Evolutionary conservation across 495 filamentous ascomycete species (phyloP), one percentile per base, ranked within the genome.

Genomic region (Penicillium longicatenatum): DNA sequence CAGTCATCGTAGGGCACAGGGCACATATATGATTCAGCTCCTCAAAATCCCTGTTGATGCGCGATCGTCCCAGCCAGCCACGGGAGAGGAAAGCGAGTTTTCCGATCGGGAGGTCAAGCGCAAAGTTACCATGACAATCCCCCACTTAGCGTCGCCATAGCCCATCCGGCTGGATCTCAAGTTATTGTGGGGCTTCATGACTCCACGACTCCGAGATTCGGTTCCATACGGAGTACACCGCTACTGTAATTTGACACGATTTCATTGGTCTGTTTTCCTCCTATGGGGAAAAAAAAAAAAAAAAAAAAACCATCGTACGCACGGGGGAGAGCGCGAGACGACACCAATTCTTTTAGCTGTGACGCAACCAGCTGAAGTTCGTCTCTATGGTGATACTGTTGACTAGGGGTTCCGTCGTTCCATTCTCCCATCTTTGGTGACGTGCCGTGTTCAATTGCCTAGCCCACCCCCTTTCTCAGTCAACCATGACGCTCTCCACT

Each of bases 61-160:
- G 35, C 21, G 55, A 61, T 61, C 46, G 53, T 41, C 55, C 50
- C 50, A 62, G 62, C 59, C 59, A 65, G 59, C 59, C 62, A 65
- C 62, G 44, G 14, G 10, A 11, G 8, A 35, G 17, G 20, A 12
- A 35, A 10, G 14, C 9, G 10, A 24, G 31, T 53, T 22, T 17
- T 56, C 21, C 44, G 48, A 63, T 54, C 54, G 39, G 48, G 49
- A 26, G n/a, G 30, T 54, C 51, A 56, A 43, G 51, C 21, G 26
- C 21, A 12, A 44, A 33, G 11, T 33, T 35, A 35, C 43, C 8
- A 19, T 9, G 22, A 22, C 16, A 21, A 4, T 46, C 14, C 24
- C 45, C 45, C 60, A 62, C 55, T 58, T 62, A 19, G 60, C 21
- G 52, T 52, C 42, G 24, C 47, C 30, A 48, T 42, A 21, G 10